phyloP scores from a whole-genome alignment of 2,329 filamentous ascomycete species.

The Dothistroma septosporum region DNA sequence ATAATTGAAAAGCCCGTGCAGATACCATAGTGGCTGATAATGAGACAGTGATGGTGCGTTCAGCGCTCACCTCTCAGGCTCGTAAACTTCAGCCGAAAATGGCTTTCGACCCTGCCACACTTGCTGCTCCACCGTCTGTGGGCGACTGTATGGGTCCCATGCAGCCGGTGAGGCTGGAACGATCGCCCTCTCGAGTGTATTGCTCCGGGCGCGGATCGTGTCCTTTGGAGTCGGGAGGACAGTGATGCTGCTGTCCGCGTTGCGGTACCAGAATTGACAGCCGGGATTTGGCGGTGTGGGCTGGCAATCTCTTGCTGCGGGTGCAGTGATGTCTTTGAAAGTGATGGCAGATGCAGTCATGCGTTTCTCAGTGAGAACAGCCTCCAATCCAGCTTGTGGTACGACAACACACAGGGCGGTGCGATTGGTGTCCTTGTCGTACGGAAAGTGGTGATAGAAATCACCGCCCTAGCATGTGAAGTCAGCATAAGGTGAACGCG shows the following conservation, averaged over 20 bases:
- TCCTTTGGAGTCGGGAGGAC: not conserved
- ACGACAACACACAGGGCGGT: not conserved
- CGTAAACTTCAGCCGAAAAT: not conserved
- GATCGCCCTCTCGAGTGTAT: not conserved
- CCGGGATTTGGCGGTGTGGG: not conserved
- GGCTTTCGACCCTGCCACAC: not conserved
- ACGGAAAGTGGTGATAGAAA: not conserved
- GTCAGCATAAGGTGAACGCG: not conserved
- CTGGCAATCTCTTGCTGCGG: not conserved
- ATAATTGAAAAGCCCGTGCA: not conserved
- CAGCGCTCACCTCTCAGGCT: not conserved
- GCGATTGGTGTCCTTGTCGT: not conserved
- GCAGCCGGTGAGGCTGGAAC: not conserved
- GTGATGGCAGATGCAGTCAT: not conserved
- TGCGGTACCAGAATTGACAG: slow-evolving; percentile 1
- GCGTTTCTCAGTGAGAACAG: not conserved
- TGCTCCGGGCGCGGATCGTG: not conserved
- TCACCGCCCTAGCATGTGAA: not conserved
- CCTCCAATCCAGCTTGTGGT: not conserved
- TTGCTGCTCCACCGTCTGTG: not conserved
- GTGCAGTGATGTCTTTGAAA: not conserved
- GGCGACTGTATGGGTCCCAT: not conserved
- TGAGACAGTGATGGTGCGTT: not conserved
- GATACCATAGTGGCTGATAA: not conserved
- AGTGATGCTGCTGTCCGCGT: not conserved